Evolutionary conservation across 2,329 filamentous ascomycete species (phyloP), one percentile per base, ranked within the genome.

Genomic region (Ceratocystiopsis sp.): DNA sequence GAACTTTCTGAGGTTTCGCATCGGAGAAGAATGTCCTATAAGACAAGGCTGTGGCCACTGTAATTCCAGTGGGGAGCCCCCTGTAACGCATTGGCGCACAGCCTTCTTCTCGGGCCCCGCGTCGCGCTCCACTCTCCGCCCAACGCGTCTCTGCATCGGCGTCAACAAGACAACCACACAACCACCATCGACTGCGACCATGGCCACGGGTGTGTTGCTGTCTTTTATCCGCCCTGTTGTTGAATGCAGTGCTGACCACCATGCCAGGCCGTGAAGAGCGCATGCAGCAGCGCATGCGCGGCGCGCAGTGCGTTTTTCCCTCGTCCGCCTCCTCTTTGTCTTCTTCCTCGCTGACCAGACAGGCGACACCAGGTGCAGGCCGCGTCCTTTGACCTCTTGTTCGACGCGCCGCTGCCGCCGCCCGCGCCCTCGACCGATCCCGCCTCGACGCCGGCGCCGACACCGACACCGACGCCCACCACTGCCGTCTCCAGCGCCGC

Each of bases 261-360:
- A n/a, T n/a, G 4, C 34, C 45, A 72, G 68, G 65, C 54, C 72
- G 75, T 51, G 70, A 73, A 51, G 73, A 76, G 55, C 72, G 73
- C 53, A 67, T 78, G 61, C 72, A 74, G 49, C 68, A 76, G 60
- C 74, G 75, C 54, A 69, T 80, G 55, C 73, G 75, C 48, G 75
- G 75, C 48, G 74, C 75, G 37, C 71, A 73, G 74, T 77, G 64
- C 50, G 69, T 57, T 10, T 7, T 38, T 42, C 14, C 42, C 42
- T 9, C 4, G 11, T 18, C 13, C n/a, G n/a, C n/a, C n/a, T n/a
- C n/a, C n/a, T n/a, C n/a, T n/a, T n/a, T n/a, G n/a, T n/a, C n/a
- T n/a, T n/a, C n/a, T n/a, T n/a, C n/a, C n/a, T n/a, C n/a, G n/a
- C n/a, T n/a, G n/a, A n/a, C n/a, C n/a, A n/a, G n/a, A 40, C 45